Conservation (phyloP, 345 rosid species). For the Bruguiera parviflora region DNA sequence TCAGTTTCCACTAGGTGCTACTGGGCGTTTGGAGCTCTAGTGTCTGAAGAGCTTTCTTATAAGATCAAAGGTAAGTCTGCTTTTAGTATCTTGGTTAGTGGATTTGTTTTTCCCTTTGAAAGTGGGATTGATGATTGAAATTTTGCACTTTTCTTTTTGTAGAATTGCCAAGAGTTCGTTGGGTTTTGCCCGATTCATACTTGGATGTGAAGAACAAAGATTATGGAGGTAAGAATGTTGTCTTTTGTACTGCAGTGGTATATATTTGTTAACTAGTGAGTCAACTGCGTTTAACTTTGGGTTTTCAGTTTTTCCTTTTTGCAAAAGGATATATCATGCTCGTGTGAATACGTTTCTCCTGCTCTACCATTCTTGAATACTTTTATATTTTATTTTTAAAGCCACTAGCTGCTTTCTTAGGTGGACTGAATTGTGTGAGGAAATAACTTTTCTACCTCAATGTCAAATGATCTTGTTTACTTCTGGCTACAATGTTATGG, state of each 20-base stretch:
- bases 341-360: no score
- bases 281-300: no score
- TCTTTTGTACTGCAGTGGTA: no score
- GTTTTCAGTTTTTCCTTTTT: no score
- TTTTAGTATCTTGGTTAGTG: background rate
- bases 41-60: constrained; percentile 59
- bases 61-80: constrained; percentile 66
- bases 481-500: no score
- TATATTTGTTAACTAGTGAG: no score
- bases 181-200: constrained; percentile 99
- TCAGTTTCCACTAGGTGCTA: constrained; percentile 77
- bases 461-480: background rate
- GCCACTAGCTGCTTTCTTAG: no score
- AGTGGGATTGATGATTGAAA: background rate
- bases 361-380: no score
- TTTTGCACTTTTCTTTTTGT: background rate
- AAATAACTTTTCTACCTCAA: background rate
- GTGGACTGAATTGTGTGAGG: background rate
- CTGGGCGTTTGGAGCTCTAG: constrained; percentile 87
- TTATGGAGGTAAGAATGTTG: constrained; percentile 71
- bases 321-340: no score
- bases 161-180: constrained; percentile 79
- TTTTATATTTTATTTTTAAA: no score
- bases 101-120: background rate
- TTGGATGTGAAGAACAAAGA: constrained; percentile 86